Base-by-base conservation (phyloP, 75 land plant genomes). In the Pseudotsuga menziesii region DNA sequence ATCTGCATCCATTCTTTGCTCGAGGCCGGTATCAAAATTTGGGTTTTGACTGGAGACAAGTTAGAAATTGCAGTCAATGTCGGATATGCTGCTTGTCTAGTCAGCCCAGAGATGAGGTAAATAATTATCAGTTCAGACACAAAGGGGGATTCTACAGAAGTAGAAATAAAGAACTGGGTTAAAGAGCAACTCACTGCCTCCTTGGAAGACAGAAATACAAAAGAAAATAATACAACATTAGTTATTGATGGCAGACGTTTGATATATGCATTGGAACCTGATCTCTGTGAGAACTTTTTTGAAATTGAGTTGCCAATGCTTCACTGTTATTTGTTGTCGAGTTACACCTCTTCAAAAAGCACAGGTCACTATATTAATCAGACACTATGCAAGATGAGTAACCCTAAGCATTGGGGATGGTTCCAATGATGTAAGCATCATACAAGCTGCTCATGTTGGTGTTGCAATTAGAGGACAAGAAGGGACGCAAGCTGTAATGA, bases 401-500 rank as follows among this genome's bases (percentile, higher is more conserved):
- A 29, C 32, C 32, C 1, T 29, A 29, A 29, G 32, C 32, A 29
- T 1, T 29, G 1, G 32, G 1, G 32, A 29, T 85, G 88, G 32
- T 29, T 0, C 32, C 32, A 0, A 1, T 29, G 32, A 29, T 0
- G 0, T 1, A 29, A 0, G 32, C 32, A 29, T 29, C 86, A 86
- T 86, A 54, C 88, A 87, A 74, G 87, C 87, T 78, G 88, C 87
- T 11, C 87, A 87, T 80, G 80, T 87, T 72, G 88, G 88, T 35
- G 83, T 87, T 74, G 88, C 83, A 52, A 85, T 87, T 48, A 87
- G 87, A 72, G 88, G 88, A n/a, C 83, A 86, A 44, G 88, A 87
- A 60, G 88, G 88, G 41, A 87, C 81, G 87, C 88, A 87, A 76
- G 88, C 88, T 61, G 87, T 87, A 35, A 87, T 87, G 88, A 87